phyloP scores from a whole-genome alignment of 2,329 filamentous ascomycete species.

The Penicillium sp. region DNA sequence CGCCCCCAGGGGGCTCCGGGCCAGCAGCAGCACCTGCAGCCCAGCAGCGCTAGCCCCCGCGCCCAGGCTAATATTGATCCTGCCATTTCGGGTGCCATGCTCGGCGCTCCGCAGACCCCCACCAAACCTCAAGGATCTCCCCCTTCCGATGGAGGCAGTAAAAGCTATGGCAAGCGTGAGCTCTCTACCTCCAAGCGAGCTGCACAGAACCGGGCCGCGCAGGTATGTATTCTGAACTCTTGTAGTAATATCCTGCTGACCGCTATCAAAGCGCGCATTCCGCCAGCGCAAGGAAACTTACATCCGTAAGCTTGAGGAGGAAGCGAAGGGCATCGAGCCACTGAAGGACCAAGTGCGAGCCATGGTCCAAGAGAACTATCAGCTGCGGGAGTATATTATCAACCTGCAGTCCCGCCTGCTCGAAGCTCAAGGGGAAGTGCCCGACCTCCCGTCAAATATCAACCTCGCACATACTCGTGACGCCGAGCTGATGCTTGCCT shows the following conservation, averaged over 20 bases:
- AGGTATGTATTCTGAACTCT: constrained; percentile 58
- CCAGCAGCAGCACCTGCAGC: constrained; percentile 41
- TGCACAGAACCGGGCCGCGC: constrained; percentile 91
- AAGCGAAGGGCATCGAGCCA: constrained; percentile 74
- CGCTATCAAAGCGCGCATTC: constrained; percentile 71
- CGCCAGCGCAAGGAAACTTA: constrained; percentile 96
- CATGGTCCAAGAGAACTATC: constrained; percentile 85
- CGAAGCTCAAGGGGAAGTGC: constrained; percentile 77
- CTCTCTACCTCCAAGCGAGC: constrained; percentile 93
- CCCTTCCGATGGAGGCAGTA: constrained; percentile 55
- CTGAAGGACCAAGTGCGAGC: constrained; percentile 74
- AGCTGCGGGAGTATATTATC: constrained; percentile 87
- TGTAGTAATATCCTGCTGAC: constrained; percentile 11
- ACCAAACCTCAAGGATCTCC: constrained; percentile 27
- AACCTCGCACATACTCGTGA: constrained; percentile 59
- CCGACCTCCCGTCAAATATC: constrained; percentile 75
- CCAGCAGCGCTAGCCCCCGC: constrained; percentile 43
- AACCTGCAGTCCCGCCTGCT: constrained; percentile 81
- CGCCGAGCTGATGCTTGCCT: constrained; percentile 34
- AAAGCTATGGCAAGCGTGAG: constrained; percentile 74
- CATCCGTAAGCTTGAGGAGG: constrained; percentile 94
- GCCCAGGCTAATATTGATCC: constrained; percentile 57
- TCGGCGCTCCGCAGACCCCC: constrained; percentile 41
- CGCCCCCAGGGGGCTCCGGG: constrained; percentile 43
- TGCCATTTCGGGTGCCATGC: constrained; percentile 53